Conservation (phyloP, 78 protist genomes). For the Chrysochromulina parva region DNA sequence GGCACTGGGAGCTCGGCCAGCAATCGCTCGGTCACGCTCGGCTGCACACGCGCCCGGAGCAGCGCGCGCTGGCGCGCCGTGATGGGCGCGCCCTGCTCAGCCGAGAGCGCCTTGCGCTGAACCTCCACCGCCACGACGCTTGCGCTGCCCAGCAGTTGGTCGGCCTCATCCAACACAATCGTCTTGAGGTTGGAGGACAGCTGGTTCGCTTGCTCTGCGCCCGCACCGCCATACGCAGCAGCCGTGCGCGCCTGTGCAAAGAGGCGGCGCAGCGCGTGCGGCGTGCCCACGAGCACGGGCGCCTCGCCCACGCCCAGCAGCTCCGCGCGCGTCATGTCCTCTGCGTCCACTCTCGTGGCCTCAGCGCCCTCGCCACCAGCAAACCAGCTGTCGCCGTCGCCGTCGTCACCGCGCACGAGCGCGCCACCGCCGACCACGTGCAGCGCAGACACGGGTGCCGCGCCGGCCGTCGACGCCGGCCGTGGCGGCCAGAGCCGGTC, state of each 20-base stretch:
- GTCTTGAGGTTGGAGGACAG: neutral
- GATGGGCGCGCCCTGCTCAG: neutral
- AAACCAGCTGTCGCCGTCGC: neutral
- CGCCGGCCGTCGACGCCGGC: neutral
- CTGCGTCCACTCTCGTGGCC: too few species aligned
- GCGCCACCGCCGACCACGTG: neutral
- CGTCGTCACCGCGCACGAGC: neutral
- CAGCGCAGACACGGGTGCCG: neutral
- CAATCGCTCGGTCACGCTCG: neutral
- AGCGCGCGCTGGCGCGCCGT: neutral
- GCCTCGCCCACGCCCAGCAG: neutral
- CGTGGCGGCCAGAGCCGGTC: neutral
- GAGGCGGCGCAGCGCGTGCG: neutral
- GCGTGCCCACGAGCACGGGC: slow-evolving; percentile 1
- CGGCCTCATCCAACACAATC: neutral
- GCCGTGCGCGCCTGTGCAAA: neutral
- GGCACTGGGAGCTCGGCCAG: neutral
- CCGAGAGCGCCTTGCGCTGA: neutral
- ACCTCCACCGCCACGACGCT: neutral
- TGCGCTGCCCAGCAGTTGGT: neutral
- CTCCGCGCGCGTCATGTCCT: too few species aligned
- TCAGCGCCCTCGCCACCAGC: too few species aligned
- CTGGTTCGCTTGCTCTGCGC: neutral
- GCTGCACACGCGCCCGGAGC: too few species aligned
- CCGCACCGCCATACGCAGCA: neutral